These are phyloP conservation scores for Vigna hirtella DNA, from an alignment of 306 rosid genomes.

Conservation along the genomic window DNA sequence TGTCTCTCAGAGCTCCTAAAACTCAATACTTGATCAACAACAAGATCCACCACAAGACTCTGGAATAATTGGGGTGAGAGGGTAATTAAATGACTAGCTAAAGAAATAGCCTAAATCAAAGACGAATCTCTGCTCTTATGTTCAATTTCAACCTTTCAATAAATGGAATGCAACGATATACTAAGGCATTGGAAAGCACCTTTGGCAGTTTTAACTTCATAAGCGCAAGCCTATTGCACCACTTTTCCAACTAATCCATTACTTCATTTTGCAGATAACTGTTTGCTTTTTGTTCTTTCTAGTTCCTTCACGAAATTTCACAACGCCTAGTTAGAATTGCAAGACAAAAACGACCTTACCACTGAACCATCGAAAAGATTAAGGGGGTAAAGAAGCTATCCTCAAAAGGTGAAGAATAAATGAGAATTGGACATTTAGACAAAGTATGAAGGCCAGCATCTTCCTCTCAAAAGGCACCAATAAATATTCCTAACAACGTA, in stretches of 20 bases:
- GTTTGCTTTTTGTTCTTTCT: slow-evolving; percentile 13
- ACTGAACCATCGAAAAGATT: slow-evolving; percentile 21
- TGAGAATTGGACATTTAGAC: background rate
- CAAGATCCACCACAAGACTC: background rate
- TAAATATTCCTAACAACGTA: background rate
- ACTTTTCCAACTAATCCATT: slow-evolving; percentile 20
- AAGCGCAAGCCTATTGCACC: slow-evolving; percentile 20
- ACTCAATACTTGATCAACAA: slow-evolving; percentile 14
- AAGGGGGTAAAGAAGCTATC: background rate
- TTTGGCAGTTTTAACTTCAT: slow-evolving; percentile 27
- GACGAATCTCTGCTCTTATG: slow-evolving; percentile 32
- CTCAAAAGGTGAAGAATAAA: background rate
- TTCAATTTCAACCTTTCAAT: slow-evolving; percentile 14
- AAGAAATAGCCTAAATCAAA: slow-evolving; percentile 15
- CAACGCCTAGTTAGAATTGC: slow-evolving; percentile 20
- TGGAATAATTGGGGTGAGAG: slow-evolving; percentile 21
- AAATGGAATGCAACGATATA: slow-evolving; percentile 20
- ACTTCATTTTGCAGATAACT: background rate
- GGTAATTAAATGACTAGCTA: slow-evolving; percentile 12
- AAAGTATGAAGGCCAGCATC: slow-evolving; percentile 14
- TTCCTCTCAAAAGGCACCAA: background rate
- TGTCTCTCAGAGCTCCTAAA: background rate
- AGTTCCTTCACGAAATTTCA: slow-evolving; percentile 30
- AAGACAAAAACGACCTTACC: background rate
- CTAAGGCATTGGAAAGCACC: slow-evolving; percentile 29